Base-by-base conservation (phyloP, 441 rosid species). In the Adansonia madagascariensis region DNA sequence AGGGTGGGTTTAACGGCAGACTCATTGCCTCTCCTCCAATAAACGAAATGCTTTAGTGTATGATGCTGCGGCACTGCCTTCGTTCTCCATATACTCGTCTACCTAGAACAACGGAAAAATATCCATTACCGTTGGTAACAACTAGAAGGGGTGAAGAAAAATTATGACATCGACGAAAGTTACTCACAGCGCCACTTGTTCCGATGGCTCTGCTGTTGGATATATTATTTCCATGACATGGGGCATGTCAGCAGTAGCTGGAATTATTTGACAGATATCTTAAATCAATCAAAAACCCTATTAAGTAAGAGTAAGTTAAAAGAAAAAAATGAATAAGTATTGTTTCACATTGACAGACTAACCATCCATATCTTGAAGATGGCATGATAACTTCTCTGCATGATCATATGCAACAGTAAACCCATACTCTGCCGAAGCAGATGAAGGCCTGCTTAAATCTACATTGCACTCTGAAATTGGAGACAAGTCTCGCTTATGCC, bases 181-280 rank as follows among this genome's bases (percentile, higher is more conserved):
- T 60, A 82, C 94, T 88, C 78, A 91, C 97, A 67, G 88, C 95
- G 17, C 95, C 98, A 49, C 80, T 85, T 76, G 43, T 91, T 81
- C 97, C 97, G 1, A 84, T 66, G 31, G 87, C 74, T 61, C 90
- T 35, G 92, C 94, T 57, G 80, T 82, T 50, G 86, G 91, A 77
- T 88, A 90, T 80, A 90, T 85, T 66, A 84, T 83, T 75, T 91
- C 94, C 94, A 91, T 91, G 69, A 94, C 94, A 78, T 93, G 92
- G 47, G 97, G 97, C 94, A 93, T 90, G 81, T 89, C 86, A 53
- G 89, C 84, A 72, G 86, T 75, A 74, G 88, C 97, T 90, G 88
- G 76, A 80, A 81, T 75, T 56, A 80, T 75, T 71, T 64, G 77
- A 43, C 20, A 75, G 44, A 63, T 46, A 35, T 60, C 63, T 64